Percentiles rank a stretch among this genome's conserved stretches.
phyloP scores from a whole-genome alignment of 345 rosid genomes.

The Eutrema yunnanense region DNA sequence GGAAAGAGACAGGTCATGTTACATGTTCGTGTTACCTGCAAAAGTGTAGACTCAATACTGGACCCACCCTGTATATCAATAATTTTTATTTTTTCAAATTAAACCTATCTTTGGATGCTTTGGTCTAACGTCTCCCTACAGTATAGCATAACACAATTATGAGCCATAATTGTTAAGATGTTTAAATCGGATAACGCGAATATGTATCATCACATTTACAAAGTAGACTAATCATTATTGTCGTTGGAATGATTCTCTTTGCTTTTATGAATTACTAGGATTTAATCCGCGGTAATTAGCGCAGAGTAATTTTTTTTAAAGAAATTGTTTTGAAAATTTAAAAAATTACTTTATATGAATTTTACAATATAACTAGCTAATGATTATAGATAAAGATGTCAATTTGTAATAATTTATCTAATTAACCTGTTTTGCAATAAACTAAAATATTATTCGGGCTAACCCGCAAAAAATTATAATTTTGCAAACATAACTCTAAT shows the following conservation, averaged over 20 bases:
- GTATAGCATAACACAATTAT: slow-evolving; percentile 7
- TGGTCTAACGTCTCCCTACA: slow-evolving; percentile 2
- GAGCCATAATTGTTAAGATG: not conserved
- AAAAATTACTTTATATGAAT: too few relatives aligned
- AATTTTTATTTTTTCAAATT: not conserved
- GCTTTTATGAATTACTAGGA: slow-evolving; percentile 11
- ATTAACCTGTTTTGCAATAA: too few relatives aligned
- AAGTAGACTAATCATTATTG: slow-evolving; percentile 18
- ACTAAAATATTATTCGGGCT: too few relatives aligned
- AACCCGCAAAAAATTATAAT: too few relatives aligned
- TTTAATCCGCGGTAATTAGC: too few relatives aligned
- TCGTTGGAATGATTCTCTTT: slow-evolving; percentile 19
- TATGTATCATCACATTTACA: slow-evolving; percentile 14
- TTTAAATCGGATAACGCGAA: slow-evolving; percentile 12
- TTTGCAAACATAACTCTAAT: too few relatives aligned
- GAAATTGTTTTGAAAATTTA: too few relatives aligned
- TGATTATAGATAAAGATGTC: too few relatives aligned
- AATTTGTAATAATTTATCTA: too few relatives aligned
- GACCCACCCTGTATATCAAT: slow-evolving; percentile 1
- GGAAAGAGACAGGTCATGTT: slow-evolving; percentile 15
- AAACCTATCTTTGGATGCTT: slow-evolving; percentile 26
- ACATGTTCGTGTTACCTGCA: slow-evolving; percentile 17
- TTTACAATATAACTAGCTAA: too few relatives aligned
- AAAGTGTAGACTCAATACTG: slow-evolving; percentile 8
- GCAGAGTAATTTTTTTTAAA: too few relatives aligned